Percentiles rank a stretch among this genome's conserved stretches.
Conservation (phyloP, 2,329 filamentous ascomycete genomes). For the Teratosphaeria viscida region DNA sequence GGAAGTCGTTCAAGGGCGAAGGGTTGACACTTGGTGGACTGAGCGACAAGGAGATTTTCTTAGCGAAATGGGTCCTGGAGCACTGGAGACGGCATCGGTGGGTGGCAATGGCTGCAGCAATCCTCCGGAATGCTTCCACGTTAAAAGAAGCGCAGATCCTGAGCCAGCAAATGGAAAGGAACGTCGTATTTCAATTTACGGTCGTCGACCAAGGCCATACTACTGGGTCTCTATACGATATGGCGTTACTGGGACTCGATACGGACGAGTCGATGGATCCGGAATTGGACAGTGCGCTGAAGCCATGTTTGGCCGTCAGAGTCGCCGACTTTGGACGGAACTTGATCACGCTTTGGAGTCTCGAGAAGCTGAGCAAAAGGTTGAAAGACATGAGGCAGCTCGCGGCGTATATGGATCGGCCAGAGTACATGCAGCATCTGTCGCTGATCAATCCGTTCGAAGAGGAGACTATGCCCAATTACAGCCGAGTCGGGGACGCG, state of each 20-base stretch:
- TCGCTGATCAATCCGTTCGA: constrained; percentile 87
- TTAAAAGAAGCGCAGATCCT: constrained; percentile 96
- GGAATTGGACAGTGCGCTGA: constrained; percentile 62
- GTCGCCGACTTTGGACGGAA: constrained; percentile 82
- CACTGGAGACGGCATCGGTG: constrained; percentile 80
- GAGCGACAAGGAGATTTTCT: constrained; percentile 59
- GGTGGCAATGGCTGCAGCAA: constrained; percentile 84
- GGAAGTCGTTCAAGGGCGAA: not conserved
- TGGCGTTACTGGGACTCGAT: constrained; percentile 71
- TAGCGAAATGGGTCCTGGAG: constrained; percentile 55
- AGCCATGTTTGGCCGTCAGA: constrained; percentile 82
- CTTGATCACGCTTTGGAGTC: constrained; percentile 85
- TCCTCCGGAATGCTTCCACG: constrained; percentile 75
- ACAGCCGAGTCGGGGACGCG: constrained; percentile 83
- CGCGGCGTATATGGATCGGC: constrained; percentile 91
- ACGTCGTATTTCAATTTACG: constrained; percentile 88
- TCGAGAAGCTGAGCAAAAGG: constrained; percentile 81
- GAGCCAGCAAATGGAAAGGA: constrained; percentile 91
- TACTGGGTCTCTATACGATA: constrained; percentile 88
- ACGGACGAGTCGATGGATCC: constrained; percentile 69
- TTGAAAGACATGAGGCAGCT: constrained; percentile 91
- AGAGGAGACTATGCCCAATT: constrained; percentile 82
- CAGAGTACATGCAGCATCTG: constrained; percentile 88
- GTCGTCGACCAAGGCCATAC: constrained; percentile 82
- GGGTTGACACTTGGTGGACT: constrained; percentile 42